These are phyloP conservation scores for Darksidea phi DNA, from an alignment of 495 filamentous ascomycete species.

Conservation along the genomic window DNA sequence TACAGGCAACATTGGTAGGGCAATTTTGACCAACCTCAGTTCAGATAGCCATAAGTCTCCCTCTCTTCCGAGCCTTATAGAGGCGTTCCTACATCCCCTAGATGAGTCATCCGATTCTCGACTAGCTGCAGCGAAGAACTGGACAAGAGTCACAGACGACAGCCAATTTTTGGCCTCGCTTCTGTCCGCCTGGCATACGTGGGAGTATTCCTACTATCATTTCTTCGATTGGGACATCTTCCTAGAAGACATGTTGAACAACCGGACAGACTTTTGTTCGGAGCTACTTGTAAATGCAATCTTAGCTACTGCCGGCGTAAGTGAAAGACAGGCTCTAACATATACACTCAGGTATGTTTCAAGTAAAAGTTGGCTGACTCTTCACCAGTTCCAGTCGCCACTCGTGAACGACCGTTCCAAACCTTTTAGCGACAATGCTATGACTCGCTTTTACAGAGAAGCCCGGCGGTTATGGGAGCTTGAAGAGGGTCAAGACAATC, in stretches of 20 bases:
- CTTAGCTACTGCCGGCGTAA: constrained; percentile 26
- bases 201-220: constrained; percentile 24
- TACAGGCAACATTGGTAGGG: neutral
- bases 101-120: constrained; percentile 4
- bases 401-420: constrained; percentile 23
- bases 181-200: constrained; percentile 16
- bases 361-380: too few relatives aligned
- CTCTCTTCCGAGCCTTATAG: constrained; percentile 5
- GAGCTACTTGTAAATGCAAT: constrained; percentile 25
- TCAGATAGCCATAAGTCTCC: constrained; percentile 13
- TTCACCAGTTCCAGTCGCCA: constrained; percentile 16
- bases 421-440: constrained; percentile 17
- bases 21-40: constrained; percentile 14
- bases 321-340: neutral
- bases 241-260: constrained; percentile 16
- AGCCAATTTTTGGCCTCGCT: neutral
- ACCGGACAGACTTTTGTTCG: constrained; percentile 20
- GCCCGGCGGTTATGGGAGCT: constrained; percentile 22
- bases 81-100: neutral
- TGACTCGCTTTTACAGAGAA: constrained; percentile 23
- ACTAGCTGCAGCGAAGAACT: constrained; percentile 4
- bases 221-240: constrained; percentile 30
- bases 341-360: neutral
- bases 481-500: constrained; percentile 14
- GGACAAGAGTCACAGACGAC: constrained; percentile 21